Base-by-base conservation (phyloP, 805 yeast species). In the Maudiozyma pseudohumilis region DNA sequence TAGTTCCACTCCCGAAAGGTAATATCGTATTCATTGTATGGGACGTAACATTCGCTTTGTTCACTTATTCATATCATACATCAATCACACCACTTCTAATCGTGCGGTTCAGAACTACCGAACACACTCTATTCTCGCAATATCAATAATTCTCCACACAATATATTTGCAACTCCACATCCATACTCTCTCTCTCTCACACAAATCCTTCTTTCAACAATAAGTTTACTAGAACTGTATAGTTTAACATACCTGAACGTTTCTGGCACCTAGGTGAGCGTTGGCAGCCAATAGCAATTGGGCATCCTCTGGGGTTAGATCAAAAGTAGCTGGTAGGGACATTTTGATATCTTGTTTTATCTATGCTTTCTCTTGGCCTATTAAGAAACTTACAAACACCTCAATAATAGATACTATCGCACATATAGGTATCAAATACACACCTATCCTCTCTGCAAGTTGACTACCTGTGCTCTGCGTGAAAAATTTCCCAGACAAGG, bases 231-330 rank as follows among this genome's bases (percentile, higher is more conserved):
- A 24, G 10, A 11, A 3, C 10, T 24, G n/a, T 24, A 24, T 24
- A 27, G 20, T 16, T 34, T 45, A 60, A 77, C 88, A 72, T 80
- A 83, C 94, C 77, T 88, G 96, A 70, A 89, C 94, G 86, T 92
- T 92, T 86, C 92, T 92, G 69, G 97, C 80, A 72, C 98, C 98
- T 70, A 92, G 82, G 79, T 92, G 98, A 64, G 80, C 85, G 86
- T 89, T 89, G 70, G 98, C 98, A 70, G 98, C 97, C 75, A 92
- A 81, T 73, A 92, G 79, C 69, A 89, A 84, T 79, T 92, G 92
- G 75, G 95, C 94, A 74, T 88, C 96, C 75, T 86, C 96, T 71
- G 87, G 86, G 70, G 96, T 86, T 72, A 84, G 80, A 70, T 80
- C 85, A 72, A 81, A 79, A 64, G 85, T 74, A 72, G 83, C 85